A percentile compares a stretch with the other conserved stretches of the same genome.
Evolutionary conservation across 2,329 filamentous ascomycete species (phyloP).

Genomic region (Aaosphaeria pasadenensis): DNA sequence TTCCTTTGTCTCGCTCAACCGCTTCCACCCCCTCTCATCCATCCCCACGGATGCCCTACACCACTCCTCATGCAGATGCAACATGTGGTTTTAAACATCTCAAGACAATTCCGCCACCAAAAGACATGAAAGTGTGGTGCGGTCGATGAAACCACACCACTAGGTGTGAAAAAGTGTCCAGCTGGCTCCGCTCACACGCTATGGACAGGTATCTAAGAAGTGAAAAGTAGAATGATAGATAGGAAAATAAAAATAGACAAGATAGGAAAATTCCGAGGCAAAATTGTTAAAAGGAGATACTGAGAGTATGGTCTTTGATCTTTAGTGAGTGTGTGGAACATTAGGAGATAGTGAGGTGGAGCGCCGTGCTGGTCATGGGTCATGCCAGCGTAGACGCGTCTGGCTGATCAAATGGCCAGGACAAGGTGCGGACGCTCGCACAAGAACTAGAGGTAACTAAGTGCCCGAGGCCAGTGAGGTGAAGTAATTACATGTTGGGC

Average conservation of each 20-base stretch:
- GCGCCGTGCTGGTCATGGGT: slow-evolving; percentile 1
- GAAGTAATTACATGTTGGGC: slow-evolving; percentile 19
- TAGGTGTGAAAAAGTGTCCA: slow-evolving; percentile 19
- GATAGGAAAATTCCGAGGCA: too few relatives aligned
- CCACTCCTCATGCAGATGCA: slow-evolving; percentile 15
- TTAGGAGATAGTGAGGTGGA: slow-evolving; percentile 15
- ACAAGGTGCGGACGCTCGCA: not conserved
- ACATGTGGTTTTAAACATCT: slow-evolving; percentile 17
- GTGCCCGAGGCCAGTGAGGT: slow-evolving; percentile 3
- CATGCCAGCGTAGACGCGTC: slow-evolving; percentile 11
- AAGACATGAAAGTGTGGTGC: not conserved
- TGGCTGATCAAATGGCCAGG: slow-evolving; percentile 1
- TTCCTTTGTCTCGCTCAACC: too few relatives aligned
- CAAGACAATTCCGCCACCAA: not conserved
- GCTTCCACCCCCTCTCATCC: too few relatives aligned
- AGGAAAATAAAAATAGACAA: too few relatives aligned
- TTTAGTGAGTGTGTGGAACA: slow-evolving; percentile 37
- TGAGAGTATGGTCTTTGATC: not conserved
- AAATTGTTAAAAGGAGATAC: too few relatives aligned
- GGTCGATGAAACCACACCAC: not conserved
- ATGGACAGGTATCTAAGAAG: slow-evolving; percentile 43
- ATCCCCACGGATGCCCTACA: slow-evolving; percentile 2
- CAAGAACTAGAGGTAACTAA: slow-evolving; percentile 2
- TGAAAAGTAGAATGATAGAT: slow-evolving; percentile 11
- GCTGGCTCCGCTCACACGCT: slow-evolving; percentile 8